These are phyloP conservation scores for Ocimum tenuiflorum DNA, from an alignment of 257 asterid species.

Conservation along the genomic window DNA sequence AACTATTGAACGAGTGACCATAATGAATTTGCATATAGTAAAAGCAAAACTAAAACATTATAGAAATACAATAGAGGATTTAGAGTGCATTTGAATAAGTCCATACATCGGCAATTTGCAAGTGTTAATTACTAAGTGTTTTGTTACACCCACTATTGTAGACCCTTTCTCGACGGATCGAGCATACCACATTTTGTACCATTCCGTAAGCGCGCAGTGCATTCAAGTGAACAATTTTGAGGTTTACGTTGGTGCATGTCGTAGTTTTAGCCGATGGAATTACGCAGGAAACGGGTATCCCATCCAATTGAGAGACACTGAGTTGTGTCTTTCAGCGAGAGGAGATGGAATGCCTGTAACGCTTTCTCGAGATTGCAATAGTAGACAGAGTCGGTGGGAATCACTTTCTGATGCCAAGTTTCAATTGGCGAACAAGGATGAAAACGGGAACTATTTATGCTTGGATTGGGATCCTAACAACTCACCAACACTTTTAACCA, in stretches of 20 bases:
- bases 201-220: conserved; percentile 36
- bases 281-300: conserved; percentile 14
- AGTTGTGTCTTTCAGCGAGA: conserved; percentile 24
- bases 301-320: conserved; percentile 21
- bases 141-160: background rate
- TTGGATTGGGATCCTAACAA: conserved; percentile 31
- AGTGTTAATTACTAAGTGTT: no score
- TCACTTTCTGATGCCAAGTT: conserved; percentile 9
- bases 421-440: conserved; percentile 31
- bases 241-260: conserved; percentile 21
- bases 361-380: conserved; percentile 27
- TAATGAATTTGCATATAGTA: no score
- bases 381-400: conserved; percentile 29
- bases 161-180: conserved; percentile 25
- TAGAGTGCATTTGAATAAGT: no score
- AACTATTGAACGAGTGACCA: no score
- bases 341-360: conserved; percentile 36
- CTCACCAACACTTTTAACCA: conserved; percentile 26
- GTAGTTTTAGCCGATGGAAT: conserved; percentile 26
- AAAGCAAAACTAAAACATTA: no score
- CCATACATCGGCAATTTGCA: no score
- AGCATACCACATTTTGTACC: conserved; percentile 24
- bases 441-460: conserved; percentile 36
- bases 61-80: no score
- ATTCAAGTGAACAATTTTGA: background rate